Evolutionary conservation across 257 asterid species (phyloP).

Genomic region (Agastache rugosa): DNA sequence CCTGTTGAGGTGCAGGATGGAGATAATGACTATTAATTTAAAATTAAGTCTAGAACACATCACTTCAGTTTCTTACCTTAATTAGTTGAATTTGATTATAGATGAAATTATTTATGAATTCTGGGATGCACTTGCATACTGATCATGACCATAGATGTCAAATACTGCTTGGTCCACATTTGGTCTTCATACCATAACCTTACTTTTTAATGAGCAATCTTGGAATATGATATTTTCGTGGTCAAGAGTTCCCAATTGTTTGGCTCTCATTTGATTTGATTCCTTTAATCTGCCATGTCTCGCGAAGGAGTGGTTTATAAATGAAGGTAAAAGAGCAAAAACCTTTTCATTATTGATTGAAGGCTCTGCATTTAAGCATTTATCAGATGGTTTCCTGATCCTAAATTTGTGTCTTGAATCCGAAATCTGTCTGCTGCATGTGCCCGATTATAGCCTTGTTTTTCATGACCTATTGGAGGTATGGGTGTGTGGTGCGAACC

Average conservation of each 20-base stretch:
- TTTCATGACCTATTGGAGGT: background rate
- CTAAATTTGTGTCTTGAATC: background rate
- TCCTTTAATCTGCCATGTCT: background rate
- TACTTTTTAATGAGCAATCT: conserved; percentile 5
- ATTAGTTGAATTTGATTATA: conserved; percentile 6
- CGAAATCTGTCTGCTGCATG: background rate
- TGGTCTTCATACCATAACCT: background rate
- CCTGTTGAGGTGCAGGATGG: conserved; percentile 29
- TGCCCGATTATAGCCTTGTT: background rate
- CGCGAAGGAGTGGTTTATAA: background rate
- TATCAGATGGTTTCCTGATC: conserved; percentile 6
- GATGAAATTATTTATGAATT: conserved; percentile 5
- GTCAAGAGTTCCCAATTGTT: background rate
- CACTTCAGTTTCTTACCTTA: conserved; percentile 11
- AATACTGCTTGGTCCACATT: background rate
- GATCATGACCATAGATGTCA: background rate
- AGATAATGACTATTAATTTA: conserved; percentile 3
- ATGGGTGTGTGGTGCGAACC: background rate
- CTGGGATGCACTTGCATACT: background rate
- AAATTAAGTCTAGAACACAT: background rate
- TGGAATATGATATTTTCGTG: background rate
- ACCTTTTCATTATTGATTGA: background rate
- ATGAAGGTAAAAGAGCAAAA: conserved; percentile 4
- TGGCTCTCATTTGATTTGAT: background rate
- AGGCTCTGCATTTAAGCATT: background rate